phyloP scores from a whole-genome alignment of 2,329 filamentous ascomycete genomes.

The Penicillium brasilianum region DNA sequence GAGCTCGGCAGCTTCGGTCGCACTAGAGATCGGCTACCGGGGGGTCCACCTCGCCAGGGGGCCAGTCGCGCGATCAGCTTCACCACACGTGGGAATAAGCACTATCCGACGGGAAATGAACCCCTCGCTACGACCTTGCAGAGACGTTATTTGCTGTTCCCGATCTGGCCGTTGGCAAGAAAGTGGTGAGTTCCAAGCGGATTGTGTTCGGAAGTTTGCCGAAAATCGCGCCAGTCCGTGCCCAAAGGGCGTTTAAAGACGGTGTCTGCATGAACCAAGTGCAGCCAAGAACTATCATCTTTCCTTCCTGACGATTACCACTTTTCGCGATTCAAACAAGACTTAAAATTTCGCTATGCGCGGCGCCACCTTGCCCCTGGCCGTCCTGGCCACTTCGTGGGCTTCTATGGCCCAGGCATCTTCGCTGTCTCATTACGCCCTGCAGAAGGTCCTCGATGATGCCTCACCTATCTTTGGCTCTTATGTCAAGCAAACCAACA shows the following conservation, averaged over 20 bases:
- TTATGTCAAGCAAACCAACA: constrained; percentile 29
- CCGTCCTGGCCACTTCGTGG: constrained; percentile 1
- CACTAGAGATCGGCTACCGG: constrained; percentile 5
- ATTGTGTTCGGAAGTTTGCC: not conserved
- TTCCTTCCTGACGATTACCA: not conserved
- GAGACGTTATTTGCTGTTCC: not conserved
- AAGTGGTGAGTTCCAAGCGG: not conserved
- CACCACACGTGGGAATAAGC: constrained; percentile 21
- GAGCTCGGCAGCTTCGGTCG: constrained; percentile 11
- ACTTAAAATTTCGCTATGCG: not conserved
- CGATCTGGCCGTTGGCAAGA: not conserved
- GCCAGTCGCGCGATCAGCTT: constrained; percentile 19
- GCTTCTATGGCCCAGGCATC: constrained; percentile 9
- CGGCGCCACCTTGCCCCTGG: constrained; percentile 3
- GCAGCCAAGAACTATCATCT: not conserved
- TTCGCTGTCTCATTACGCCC: constrained; percentile 42
- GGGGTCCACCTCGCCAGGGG: constrained; percentile 7
- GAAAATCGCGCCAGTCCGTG: not conserved
- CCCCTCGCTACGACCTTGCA: not conserved
- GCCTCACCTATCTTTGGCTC: constrained; percentile 52
- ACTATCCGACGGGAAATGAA: constrained; percentile 5
- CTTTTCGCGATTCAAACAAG: not conserved
- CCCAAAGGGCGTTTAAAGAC: not conserved
- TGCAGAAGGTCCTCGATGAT: constrained; percentile 51
- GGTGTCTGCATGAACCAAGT: not conserved